These are phyloP conservation scores for Elongisporangium prolatum DNA, from an alignment of 352 stramenopile genomes.

Conservation along the genomic window DNA sequence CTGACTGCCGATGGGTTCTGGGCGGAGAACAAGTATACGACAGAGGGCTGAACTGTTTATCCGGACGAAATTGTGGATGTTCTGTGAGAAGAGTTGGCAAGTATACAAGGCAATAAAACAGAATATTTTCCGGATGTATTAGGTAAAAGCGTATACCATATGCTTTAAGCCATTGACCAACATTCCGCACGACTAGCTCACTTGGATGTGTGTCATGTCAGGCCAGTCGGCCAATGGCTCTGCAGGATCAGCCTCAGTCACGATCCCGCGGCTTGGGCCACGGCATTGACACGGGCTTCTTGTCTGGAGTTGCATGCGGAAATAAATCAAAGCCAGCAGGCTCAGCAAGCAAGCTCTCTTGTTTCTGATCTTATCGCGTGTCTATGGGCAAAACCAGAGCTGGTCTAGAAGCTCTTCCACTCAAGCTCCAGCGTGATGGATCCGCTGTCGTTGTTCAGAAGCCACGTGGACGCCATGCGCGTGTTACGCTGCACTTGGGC, in stretches of 20 bases:
- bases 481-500: slow-evolving; percentile 28
- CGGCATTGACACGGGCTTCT: no score
- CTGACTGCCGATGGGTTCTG: background rate
- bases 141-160: background rate
- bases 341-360: background rate
- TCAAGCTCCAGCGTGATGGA: slow-evolving; percentile 35
- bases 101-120: no score
- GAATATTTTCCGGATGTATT: background rate
- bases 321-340: no score
- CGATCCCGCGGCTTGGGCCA: background rate
- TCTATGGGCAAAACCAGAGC: background rate
- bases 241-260: background rate
- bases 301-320: no score
- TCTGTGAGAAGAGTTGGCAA: no score
- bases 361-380: background rate
- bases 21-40: background rate
- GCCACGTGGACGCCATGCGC: slow-evolving; percentile 24
- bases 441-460: slow-evolving; percentile 29
- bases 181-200: background rate
- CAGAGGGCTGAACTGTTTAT: background rate
- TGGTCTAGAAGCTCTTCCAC: slow-evolving; percentile 30
- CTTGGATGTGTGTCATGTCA: background rate
- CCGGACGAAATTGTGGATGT: no score
- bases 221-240: background rate
- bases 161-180: background rate